These are phyloP conservation scores for Monosporascus sp. DNA, from an alignment of 2,329 filamentous ascomycete genomes.

Conservation along the genomic window DNA sequence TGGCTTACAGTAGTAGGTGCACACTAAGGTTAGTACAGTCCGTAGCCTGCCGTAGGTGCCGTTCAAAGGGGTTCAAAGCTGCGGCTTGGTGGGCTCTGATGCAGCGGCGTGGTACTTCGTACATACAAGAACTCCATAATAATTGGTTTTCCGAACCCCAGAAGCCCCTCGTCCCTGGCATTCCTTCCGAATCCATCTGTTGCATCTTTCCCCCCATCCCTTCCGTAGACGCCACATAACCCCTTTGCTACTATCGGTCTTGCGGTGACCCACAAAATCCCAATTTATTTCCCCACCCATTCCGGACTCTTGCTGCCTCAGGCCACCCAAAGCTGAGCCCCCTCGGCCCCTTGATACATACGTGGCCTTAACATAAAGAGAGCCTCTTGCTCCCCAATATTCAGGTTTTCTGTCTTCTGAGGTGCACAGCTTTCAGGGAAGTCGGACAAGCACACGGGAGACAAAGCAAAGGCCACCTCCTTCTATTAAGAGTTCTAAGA, in stretches of 20 bases:
- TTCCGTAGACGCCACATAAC: neutral
- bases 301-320: conserved; percentile 6
- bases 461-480: neutral
- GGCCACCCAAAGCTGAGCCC: conserved; percentile 1
- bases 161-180: neutral
- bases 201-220: neutral
- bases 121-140: neutral
- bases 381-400: conserved; percentile 1
- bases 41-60: too few species aligned
- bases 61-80: too few species aligned
- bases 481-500: neutral
- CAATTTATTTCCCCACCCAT: neutral
- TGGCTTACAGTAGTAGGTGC: neutral
- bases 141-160: neutral
- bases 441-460: neutral
- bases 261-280: neutral
- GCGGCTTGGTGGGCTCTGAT: neutral
- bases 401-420: neutral
- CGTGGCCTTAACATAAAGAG: conserved; percentile 21
- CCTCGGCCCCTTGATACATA: conserved; percentile 2
- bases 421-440: neutral
- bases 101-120: neutral
- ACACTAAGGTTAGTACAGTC: too few species aligned
- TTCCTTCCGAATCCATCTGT: conserved; percentile 1
- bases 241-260: neutral